Percentiles rank a stretch among this genome's conserved stretches.
These are phyloP conservation scores for Alternaria incomplexa DNA, from an alignment of 2,329 filamentous ascomycete species.

Conservation along the genomic window DNA sequence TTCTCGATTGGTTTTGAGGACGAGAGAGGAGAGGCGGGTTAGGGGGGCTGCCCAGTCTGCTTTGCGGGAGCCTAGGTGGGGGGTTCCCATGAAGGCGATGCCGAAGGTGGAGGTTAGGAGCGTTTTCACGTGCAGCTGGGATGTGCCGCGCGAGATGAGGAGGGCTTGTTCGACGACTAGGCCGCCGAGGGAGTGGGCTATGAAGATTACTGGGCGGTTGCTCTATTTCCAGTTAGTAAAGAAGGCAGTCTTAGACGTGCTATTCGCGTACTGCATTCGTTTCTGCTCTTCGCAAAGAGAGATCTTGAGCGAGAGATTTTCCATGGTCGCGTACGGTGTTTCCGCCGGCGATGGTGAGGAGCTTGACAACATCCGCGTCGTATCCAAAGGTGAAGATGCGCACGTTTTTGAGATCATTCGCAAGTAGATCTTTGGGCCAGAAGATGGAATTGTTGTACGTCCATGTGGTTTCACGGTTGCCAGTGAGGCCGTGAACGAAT, in stretches of 20 bases:
- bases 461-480: background rate
- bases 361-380: background rate
- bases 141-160: background rate
- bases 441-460: rapidly evolving
- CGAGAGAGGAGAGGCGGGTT: rapidly evolving
- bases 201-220: background rate
- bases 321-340: background rate
- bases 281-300: background rate
- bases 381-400: background rate
- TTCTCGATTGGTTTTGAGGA: rapidly evolving
- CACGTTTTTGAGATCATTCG: background rate
- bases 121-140: rapidly evolving
- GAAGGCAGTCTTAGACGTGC: background rate
- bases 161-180: background rate
- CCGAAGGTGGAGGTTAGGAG: background rate
- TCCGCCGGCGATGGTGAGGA: background rate
- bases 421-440: background rate
- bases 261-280: background rate
- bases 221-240: background rate
- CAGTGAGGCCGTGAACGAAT: background rate
- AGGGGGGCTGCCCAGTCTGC: background rate
- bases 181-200: background rate
- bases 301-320: background rate
- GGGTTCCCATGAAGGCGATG: background rate
- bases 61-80: background rate